phyloP scores from a whole-genome alignment of 164 flowering plant genomes.

The Dillenia turbinata region DNA sequence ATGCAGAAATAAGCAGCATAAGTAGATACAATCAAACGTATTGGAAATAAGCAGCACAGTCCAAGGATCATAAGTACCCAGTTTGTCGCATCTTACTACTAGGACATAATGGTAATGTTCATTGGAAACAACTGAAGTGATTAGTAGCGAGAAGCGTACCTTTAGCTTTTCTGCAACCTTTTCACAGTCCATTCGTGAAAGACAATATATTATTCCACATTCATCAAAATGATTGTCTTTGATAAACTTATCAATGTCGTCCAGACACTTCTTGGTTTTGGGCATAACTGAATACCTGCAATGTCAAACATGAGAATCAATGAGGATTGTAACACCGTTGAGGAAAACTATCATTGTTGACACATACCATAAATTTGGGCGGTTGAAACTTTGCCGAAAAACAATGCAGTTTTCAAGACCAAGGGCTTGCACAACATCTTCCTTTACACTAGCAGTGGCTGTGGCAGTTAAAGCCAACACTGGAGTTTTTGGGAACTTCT shows the following conservation, averaged over 20 bases:
- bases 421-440: conserved; percentile 98
- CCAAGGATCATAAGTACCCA: too few relatives aligned
- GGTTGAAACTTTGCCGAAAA: conserved; percentile 94
- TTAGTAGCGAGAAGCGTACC: conserved; percentile 35
- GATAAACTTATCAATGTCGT: conserved; percentile 88
- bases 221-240: conserved; percentile 84
- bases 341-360: conserved; percentile 3
- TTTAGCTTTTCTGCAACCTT: conserved; percentile 88
- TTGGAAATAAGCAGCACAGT: too few relatives aligned
- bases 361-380: conserved; percentile 80
- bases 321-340: conserved; percentile 1
- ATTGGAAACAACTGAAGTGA: too few relatives aligned
- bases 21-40: too few relatives aligned
- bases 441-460: conserved; percentile 96
- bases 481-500: conserved; percentile 80
- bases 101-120: too few relatives aligned
- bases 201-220: conserved; percentile 96
- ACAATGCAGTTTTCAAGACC: conserved; percentile 87
- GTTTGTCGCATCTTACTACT: too few relatives aligned
- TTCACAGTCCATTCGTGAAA: conserved; percentile 97
- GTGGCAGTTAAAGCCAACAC: conserved; percentile 97
- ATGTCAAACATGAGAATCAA: conserved; percentile 12
- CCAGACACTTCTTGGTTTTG: conserved; percentile 90
- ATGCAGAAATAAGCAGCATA: too few relatives aligned
- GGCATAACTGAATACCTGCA: conserved; percentile 84